Evolutionary conservation across 768 basidiomycete species (phyloP), one percentile per base, ranked within the genome.

Genomic region (Neoboletus brunneissimus): DNA sequence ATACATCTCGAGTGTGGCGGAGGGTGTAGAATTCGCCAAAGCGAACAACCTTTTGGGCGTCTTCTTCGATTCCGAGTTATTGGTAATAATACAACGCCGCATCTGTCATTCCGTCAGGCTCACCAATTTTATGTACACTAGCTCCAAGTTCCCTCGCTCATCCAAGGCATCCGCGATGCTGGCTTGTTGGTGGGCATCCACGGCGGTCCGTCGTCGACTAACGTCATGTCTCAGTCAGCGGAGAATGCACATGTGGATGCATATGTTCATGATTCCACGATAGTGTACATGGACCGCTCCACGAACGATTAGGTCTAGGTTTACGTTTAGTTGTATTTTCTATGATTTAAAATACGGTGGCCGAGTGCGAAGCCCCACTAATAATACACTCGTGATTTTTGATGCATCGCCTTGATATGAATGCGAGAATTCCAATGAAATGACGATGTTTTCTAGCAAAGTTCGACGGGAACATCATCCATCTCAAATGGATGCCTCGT

Each of bases 1-100:
- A 61, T 77, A 85, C 55, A 67, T 82, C 44, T 76, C 82, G 48
- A 94, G 92, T 66, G 85, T 98, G 38, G 84, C 89, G 56, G 86
- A 91, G 55, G 94, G 94, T 16, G 93, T 98, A 54, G 93, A 95
- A 64, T 97, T 98, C 66, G 90, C 94, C 22, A 91, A 88, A 65
- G 78, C 80, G 45, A 98, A 98, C 73, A 98, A 99, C 72, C 76
- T 99, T 22, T 76, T 99, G 54, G 97, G 97, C 55, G 78, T 99
- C 44, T 86, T 96, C 67, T 80, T 97, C 48, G 91, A 97, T 70
- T 89, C 89, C 12, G 83, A 86, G 37, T 78, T 98, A 56, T 74
- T 98, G 76, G 96, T 97, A 68, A 72, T 85, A 22, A 20, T 50
- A 48, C 45, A 32, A 42, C 51, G 32, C 35, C 50, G 8, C 23